Evolutionary conservation across 305 asterid species (phyloP).

Genomic region (Fraxinus sp.): DNA sequence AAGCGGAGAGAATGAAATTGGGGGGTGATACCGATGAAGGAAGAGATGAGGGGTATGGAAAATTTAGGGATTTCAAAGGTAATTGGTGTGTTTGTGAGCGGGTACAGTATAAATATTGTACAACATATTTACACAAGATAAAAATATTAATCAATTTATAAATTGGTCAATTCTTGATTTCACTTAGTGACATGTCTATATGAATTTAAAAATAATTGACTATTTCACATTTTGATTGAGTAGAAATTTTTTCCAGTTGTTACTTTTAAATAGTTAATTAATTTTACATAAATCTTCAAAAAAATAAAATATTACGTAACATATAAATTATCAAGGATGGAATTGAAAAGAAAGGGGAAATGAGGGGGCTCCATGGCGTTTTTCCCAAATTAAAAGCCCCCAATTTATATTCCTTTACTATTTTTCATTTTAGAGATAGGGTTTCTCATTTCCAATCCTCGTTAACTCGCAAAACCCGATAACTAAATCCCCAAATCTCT

Average conservation of each 20-base stretch:
- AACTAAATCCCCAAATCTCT: not conserved
- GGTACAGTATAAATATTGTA: not conserved
- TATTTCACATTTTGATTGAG: not conserved
- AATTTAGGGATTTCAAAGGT: not conserved
- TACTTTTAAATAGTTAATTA: no score
- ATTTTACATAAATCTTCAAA: not conserved
- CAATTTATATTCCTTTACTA: no score
- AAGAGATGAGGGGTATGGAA: not conserved
- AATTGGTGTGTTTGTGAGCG: not conserved
- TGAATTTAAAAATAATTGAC: not conserved
- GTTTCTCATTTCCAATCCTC: slow-evolving; percentile 8
- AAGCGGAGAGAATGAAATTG: not conserved
- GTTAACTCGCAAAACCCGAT: slow-evolving; percentile 15
- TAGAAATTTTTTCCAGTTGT: not conserved
- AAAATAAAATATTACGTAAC: not conserved
- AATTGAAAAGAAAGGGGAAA: not conserved
- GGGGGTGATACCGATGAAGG: not conserved
- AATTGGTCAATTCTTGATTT: not conserved
- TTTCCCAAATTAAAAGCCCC: not conserved
- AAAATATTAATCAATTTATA: no score
- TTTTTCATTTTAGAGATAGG: not conserved
- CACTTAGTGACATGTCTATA: not conserved
- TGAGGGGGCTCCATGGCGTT: not conserved
- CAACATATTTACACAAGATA: not conserved
- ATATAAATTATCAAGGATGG: not conserved